A percentile compares a stretch with the other conserved stretches of the same genome.
Evolutionary conservation across 129 eudicot species (phyloP).

Genomic region (Tagetes patula): DNA sequence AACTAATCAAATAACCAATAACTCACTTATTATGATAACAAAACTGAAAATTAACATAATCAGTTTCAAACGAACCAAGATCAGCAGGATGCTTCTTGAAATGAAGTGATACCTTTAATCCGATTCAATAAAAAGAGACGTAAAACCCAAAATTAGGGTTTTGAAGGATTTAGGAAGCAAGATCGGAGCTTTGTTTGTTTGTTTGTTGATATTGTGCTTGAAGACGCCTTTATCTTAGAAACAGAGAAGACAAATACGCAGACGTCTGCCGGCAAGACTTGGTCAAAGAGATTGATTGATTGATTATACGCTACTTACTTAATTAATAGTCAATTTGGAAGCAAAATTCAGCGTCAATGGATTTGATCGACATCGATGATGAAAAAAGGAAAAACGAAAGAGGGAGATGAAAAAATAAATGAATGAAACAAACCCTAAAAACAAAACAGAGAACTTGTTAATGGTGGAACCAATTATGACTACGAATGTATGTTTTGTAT

Average conservation of each 20-base stretch:
- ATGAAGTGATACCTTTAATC: conserved; percentile 10
- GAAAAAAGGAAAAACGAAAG: not conserved
- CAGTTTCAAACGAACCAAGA: not conserved
- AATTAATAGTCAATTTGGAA: not conserved
- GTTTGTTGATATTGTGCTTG: not conserved
- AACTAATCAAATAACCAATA: not conserved
- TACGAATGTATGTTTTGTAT: conserved; percentile 24
- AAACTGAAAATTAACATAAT: not conserved
- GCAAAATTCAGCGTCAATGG: not conserved
- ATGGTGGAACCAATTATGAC: conserved; percentile 9
- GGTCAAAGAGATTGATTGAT: not conserved
- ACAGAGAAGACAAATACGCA: not conserved
- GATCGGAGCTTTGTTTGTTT: not conserved
- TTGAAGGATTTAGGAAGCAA: conserved; percentile 10
- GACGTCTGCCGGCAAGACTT: conserved; percentile 30
- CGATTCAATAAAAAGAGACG: not conserved
- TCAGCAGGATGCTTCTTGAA: not conserved
- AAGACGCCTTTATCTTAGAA: not conserved
- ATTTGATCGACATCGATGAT: conserved; percentile 1
- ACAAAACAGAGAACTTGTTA: conserved; percentile 25
- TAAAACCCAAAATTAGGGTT: conserved; percentile 24
- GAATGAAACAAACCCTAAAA: conserved; percentile 26
- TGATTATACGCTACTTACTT: conserved; percentile 3
- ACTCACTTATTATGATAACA: not conserved
- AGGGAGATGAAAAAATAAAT: not conserved